Percentiles rank a stretch among this genome's conserved stretches.
phyloP scores from a whole-genome alignment of 345 rosid genomes.

The Eucalyptus cloeziana region DNA sequence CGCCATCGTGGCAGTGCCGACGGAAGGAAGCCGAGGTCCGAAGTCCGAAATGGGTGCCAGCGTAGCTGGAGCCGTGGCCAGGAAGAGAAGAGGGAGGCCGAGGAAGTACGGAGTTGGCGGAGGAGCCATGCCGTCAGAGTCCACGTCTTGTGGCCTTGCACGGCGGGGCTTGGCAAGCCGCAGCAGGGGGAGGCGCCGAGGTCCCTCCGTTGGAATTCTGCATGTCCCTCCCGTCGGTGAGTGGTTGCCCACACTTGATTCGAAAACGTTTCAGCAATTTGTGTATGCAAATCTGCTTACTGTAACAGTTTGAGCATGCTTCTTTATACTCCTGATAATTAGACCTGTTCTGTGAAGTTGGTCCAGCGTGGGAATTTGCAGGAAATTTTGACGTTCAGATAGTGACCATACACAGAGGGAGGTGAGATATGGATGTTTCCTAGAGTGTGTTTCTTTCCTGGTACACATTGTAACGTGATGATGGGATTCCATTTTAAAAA shows the following conservation, averaged over 20 bases:
- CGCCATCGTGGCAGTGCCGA: neutral
- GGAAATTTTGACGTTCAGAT: slow-evolving; percentile 18
- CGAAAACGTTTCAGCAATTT: neutral
- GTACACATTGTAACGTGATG: neutral
- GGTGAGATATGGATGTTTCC: slow-evolving; percentile 7
- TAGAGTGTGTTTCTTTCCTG: neutral
- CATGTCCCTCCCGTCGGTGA: neutral
- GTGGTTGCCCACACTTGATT: neutral
- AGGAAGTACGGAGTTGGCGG: neutral
- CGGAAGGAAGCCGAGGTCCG: neutral
- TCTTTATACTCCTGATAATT: neutral
- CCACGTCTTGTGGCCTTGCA: neutral
- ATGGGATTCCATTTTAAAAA: neutral
- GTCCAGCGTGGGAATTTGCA: slow-evolving; percentile 8
- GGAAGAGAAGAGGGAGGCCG: neutral
- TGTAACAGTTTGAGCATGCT: neutral
- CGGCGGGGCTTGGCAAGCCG: neutral
- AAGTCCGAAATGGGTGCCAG: neutral
- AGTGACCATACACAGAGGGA: slow-evolving; percentile 6
- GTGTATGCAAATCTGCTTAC: neutral
- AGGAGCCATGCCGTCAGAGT: neutral
- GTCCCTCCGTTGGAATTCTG: neutral
- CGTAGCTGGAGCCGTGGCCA: neutral
- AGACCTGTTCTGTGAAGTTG: slow-evolving; percentile 3
- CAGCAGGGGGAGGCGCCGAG: slow-evolving; percentile 24